Evolutionary conservation across 2,329 filamentous ascomycete species (phyloP), one percentile per base, ranked within the genome.

Genomic region (Pezicula carpinea): DNA sequence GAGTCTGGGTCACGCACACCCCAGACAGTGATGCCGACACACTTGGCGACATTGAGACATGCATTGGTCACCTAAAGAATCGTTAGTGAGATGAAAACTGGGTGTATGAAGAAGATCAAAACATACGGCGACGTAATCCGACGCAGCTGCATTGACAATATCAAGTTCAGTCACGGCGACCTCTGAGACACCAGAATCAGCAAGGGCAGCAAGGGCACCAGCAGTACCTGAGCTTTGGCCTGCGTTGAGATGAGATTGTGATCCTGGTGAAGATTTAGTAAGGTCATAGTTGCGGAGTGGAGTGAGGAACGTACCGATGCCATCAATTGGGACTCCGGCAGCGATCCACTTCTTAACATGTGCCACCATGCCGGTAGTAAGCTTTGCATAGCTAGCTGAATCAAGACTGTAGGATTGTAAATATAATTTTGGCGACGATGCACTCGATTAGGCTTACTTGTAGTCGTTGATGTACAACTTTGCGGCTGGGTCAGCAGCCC

Each of bases 391-490:
- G 54, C 57, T 73, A 15, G 82, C 73, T 36, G 52, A 52, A 78
- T 82, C 59, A 6, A 59, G 32, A 65, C 70, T 66, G 86, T 83
- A 44, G 86, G 75, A 68, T 11, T 13, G 35, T 46, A 1, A 13
- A 29, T n/a, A 21, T 84, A 74, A 49, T 83, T 81, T 50, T 76
- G 81, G 1, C 70, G 71, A 0, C 71, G 71, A 15, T n/a, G n/a
- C n/a, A n/a, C n/a, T n/a, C n/a, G n/a, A n/a, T n/a, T n/a, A n/a
- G n/a, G 19, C 36, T 5, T 51, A 59, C 56, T 85, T 86, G 67
- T 75, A 80, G 64, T 89, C 85, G 66, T 89, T 90, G 68, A 89
- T 86, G 70, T 87, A 90, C 33, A 89, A 72, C 66, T 83, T 84
- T 3, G 81, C 83, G 47, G 66, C 58, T 2, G 85, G 82, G 62